These are phyloP conservation scores for Candida boleticola DNA, from an alignment of 805 yeast genomes.

Conservation along the genomic window DNA sequence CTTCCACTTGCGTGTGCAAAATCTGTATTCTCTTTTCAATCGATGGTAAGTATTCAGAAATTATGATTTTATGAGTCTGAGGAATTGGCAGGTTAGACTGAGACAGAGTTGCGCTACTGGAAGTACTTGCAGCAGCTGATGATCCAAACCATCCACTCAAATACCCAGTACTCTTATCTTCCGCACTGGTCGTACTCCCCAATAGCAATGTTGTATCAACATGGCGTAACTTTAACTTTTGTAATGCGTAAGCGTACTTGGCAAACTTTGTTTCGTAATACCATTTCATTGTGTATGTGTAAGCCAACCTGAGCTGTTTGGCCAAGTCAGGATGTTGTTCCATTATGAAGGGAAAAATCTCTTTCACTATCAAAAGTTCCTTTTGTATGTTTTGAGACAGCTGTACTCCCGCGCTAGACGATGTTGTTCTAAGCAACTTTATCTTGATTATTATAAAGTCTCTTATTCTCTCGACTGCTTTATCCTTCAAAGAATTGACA, in stretches of 20 bases:
- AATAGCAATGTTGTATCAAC: slow-evolving; percentile 58
- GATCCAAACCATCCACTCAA: slow-evolving; percentile 24
- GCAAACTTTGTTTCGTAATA: slow-evolving; percentile 79
- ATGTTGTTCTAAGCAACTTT: slow-evolving; percentile 55
- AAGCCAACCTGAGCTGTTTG: slow-evolving; percentile 71
- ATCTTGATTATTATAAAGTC: slow-evolving; percentile 65
- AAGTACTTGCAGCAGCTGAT: slow-evolving; percentile 1
- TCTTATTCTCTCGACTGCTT: slow-evolving; percentile 74
- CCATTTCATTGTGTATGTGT: slow-evolving; percentile 89
- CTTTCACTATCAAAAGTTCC: slow-evolving; percentile 59
- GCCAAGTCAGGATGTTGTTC: slow-evolving; percentile 62
- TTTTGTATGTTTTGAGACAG: slow-evolving; percentile 77
- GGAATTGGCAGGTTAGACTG: slow-evolving; percentile 6
- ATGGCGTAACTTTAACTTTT: slow-evolving; percentile 53
- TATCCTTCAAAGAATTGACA: slow-evolving; percentile 51
- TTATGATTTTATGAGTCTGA: slow-evolving; percentile 13
- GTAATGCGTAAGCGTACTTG: slow-evolving; percentile 70
- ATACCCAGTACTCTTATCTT: slow-evolving; percentile 14
- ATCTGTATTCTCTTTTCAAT: slow-evolving; percentile 62
- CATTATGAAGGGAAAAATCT: slow-evolving; percentile 56
- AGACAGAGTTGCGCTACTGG: slow-evolving; percentile 3
- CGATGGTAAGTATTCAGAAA: slow-evolving; percentile 52
- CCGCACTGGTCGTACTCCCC: slow-evolving; percentile 39
- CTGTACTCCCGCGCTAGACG: slow-evolving; percentile 7
- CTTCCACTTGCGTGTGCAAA: slow-evolving; percentile 32